Evolutionary conservation across 2,329 filamentous ascomycete genomes (phyloP).

Genomic region (Polychaeton citri): DNA sequence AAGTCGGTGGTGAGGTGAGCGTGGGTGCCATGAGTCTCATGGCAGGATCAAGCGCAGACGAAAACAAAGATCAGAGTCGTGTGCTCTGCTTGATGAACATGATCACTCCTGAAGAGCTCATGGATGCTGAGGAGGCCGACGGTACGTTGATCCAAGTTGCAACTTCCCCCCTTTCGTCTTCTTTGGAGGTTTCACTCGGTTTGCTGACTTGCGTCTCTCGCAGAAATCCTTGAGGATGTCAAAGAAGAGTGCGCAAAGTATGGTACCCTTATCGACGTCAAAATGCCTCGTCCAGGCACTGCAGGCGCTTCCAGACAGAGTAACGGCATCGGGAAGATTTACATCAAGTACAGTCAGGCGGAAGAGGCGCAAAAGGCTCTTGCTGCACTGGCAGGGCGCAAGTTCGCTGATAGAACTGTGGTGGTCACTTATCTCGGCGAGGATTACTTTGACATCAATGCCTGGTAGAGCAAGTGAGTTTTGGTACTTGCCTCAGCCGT

Average conservation of each 20-base stretch:
- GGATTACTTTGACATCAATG: slow-evolving; percentile 89
- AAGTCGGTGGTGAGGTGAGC: slow-evolving; percentile 87
- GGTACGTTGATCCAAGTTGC: slow-evolving; percentile 40
- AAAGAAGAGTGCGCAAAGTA: slow-evolving; percentile 88
- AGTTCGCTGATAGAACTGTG: slow-evolving; percentile 92
- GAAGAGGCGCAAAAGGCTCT: slow-evolving; percentile 75
- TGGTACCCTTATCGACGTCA: slow-evolving; percentile 72
- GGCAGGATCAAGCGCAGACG: slow-evolving; percentile 65
- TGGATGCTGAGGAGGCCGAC: slow-evolving; percentile 91
- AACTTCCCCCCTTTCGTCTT: neutral
- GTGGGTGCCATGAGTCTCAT: slow-evolving; percentile 98
- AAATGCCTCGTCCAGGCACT: slow-evolving; percentile 63
- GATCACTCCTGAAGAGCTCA: slow-evolving; percentile 89
- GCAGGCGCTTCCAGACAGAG: slow-evolving; percentile 70
- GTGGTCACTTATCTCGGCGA: slow-evolving; percentile 95
- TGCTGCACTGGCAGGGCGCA: slow-evolving; percentile 79
- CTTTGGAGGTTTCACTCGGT: neutral
- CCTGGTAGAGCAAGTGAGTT: too few relatives aligned
- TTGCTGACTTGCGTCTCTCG: slow-evolving; percentile 1
- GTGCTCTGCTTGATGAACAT: slow-evolving; percentile 94
- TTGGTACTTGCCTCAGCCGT: too few relatives aligned
- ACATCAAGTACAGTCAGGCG: slow-evolving; percentile 73
- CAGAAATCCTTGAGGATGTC: slow-evolving; percentile 95
- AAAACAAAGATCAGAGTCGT: slow-evolving; percentile 63
- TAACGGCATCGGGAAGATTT: slow-evolving; percentile 92